A percentile compares a stretch with the other conserved stretches of the same genome.
phyloP scores from a whole-genome alignment of 1,139 yeast genomes.

The Debaryomycetaceae sp. region DNA sequence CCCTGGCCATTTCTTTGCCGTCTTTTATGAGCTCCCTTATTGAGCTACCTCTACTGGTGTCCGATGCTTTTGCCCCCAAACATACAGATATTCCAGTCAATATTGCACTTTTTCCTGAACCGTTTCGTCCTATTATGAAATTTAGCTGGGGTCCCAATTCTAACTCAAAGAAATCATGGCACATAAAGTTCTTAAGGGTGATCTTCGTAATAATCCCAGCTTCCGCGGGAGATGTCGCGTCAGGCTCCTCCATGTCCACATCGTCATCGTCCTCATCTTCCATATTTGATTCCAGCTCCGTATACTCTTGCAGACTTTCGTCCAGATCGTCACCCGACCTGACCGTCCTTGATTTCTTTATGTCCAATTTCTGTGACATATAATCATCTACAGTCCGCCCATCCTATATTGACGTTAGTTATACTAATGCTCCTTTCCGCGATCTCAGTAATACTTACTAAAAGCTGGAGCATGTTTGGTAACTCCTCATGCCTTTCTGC shows the following conservation, averaged over 20 bases:
- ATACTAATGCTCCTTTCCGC: not conserved
- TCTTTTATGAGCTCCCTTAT: conserved; percentile 72
- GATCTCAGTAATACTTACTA: conserved; percentile 5
- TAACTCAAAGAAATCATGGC: conserved; percentile 80
- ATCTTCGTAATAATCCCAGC: conserved; percentile 60
- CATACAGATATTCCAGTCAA: conserved; percentile 89
- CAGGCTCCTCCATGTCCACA: conserved; percentile 4
- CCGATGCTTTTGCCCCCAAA: conserved; percentile 91
- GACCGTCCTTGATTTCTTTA: conserved; percentile 9
- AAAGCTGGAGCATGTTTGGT: not conserved
- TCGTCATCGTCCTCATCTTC: conserved; percentile 6
- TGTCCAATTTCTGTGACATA: conserved; percentile 14
- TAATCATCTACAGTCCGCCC: conserved; percentile 12
- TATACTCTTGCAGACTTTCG: conserved; percentile 5
- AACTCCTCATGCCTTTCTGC: not conserved
- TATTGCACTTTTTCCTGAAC: conserved; percentile 93
- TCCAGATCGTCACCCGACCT: conserved; percentile 6
- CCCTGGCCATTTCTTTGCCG: conserved; percentile 65
- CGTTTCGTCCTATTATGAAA: conserved; percentile 91
- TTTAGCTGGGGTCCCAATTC: conserved; percentile 81
- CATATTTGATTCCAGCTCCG: conserved; percentile 1
- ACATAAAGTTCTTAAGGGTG: conserved; percentile 64
- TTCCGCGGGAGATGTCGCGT: conserved; percentile 25
- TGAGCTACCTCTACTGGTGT: conserved; percentile 78
- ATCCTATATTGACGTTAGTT: conserved; percentile 5